These are phyloP conservation scores for Acer saccharum DNA, from an alignment of 345 rosid species.

Conservation along the genomic window DNA sequence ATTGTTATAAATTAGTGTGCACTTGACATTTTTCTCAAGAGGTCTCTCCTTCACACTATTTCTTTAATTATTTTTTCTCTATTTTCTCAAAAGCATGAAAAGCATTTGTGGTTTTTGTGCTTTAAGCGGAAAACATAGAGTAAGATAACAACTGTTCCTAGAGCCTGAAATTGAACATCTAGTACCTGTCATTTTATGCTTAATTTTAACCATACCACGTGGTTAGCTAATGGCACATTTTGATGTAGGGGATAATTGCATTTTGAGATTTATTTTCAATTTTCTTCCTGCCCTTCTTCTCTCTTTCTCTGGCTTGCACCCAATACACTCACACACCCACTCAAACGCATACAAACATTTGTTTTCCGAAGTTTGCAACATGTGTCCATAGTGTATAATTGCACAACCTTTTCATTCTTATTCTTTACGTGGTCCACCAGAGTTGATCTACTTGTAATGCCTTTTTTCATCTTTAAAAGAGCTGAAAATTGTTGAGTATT, in stretches of 20 bases:
- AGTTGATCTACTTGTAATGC: background rate
- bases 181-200: background rate
- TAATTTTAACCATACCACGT: background rate
- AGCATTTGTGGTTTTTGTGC: background rate
- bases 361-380: background rate
- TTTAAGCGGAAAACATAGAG: background rate
- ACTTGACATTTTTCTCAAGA: background rate
- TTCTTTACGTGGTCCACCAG: background rate
- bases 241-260: background rate
- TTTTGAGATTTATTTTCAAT: background rate
- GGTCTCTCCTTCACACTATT: background rate
- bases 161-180: slow-evolving; percentile 3
- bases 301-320: background rate
- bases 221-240: background rate
- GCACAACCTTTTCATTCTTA: background rate
- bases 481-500: background rate
- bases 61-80: background rate
- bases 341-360: background rate
- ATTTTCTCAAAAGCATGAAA: background rate
- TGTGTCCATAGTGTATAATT: background rate
- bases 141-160: background rate
- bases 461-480: background rate
- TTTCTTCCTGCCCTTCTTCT: background rate
- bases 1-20: background rate
- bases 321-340: no score